A percentile compares a stretch with the other conserved stretches of the same genome.
These are phyloP conservation scores for Cryphonectria carpinicola DNA, from an alignment of 2,329 filamentous ascomycete species.

Conservation along the genomic window DNA sequence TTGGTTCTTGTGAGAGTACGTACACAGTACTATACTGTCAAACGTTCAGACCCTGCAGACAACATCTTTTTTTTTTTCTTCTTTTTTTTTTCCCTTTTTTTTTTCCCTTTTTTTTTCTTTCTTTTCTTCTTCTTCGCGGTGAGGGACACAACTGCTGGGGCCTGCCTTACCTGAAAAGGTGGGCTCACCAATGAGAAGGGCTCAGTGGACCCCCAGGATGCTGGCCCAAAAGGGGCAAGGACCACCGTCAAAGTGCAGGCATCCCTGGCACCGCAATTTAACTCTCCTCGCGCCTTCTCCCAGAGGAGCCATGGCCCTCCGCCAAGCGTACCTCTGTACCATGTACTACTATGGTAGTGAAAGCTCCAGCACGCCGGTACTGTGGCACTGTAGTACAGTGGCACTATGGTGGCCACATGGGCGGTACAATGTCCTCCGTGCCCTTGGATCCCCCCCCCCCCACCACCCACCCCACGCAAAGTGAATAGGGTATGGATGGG, in stretches of 20 bases:
- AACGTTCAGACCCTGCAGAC: background rate
- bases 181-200: conserved; percentile 2
- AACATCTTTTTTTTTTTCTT: background rate
- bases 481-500: background rate
- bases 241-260: conserved; percentile 6
- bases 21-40: background rate
- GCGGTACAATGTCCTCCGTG: background rate
- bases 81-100: background rate
- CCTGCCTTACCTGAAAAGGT: background rate
- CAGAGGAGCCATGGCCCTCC: conserved; percentile 1
- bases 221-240: conserved; percentile 19
- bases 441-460: background rate
- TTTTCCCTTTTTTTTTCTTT: no score
- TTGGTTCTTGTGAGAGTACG: background rate
- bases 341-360: background rate
- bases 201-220: background rate
- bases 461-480: background rate
- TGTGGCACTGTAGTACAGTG: background rate
- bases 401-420: background rate
- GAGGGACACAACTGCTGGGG: background rate
- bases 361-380: conserved; percentile 11
- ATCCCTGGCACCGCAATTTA: conserved; percentile 18
- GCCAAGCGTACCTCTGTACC: conserved; percentile 5
- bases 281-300: conserved; percentile 14
- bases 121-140: background rate